Conservation (phyloP, 192 early-diverging fungal species). For the Entrophospora sp. region DNA sequence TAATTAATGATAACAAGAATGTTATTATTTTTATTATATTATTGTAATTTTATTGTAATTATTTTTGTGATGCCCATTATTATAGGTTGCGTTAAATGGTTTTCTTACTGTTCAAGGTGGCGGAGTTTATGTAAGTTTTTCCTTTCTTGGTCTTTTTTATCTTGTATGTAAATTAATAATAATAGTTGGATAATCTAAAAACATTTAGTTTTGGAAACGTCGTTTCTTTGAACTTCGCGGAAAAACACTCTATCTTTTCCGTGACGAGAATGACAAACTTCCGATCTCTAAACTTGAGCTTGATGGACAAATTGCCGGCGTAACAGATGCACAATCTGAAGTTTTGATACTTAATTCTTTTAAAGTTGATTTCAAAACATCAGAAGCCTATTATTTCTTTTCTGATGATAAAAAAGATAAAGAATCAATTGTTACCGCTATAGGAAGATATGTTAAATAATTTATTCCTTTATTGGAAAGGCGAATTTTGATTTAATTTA, state of each 20-base stretch:
- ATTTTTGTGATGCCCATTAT: neutral
- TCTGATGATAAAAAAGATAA: slow-evolving; percentile 34
- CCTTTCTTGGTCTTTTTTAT: neutral
- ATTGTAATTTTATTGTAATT: neutral
- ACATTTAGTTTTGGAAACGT: slow-evolving; percentile 46
- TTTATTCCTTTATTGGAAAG: too few relatives aligned
- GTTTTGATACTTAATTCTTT: slow-evolving; percentile 46
- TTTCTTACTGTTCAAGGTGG: slow-evolving; percentile 39
- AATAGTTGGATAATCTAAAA: neutral
- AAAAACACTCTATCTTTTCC: slow-evolving; percentile 36
- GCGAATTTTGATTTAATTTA: too few relatives aligned
- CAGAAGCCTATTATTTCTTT: slow-evolving; percentile 41
- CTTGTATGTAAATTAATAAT: neutral
- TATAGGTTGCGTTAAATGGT: slow-evolving; percentile 24
- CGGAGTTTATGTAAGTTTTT: slow-evolving; percentile 23
- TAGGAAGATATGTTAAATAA: slow-evolving; percentile 37
- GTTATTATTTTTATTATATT: slow-evolving; percentile 27
- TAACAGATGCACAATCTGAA: slow-evolving; percentile 38
- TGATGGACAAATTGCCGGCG: slow-evolving; percentile 26
- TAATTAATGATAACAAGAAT: slow-evolving; percentile 22
- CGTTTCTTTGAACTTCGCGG: slow-evolving; percentile 49
- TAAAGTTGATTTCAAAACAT: slow-evolving; percentile 33
- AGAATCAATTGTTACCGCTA: slow-evolving; percentile 33
- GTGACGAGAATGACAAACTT: slow-evolving; percentile 34
- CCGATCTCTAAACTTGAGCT: slow-evolving; percentile 35